Evolutionary conservation across 306 rosid genomes (phyloP), one percentile per base, ranked within the genome.

Genomic region (Lupinus albus): DNA sequence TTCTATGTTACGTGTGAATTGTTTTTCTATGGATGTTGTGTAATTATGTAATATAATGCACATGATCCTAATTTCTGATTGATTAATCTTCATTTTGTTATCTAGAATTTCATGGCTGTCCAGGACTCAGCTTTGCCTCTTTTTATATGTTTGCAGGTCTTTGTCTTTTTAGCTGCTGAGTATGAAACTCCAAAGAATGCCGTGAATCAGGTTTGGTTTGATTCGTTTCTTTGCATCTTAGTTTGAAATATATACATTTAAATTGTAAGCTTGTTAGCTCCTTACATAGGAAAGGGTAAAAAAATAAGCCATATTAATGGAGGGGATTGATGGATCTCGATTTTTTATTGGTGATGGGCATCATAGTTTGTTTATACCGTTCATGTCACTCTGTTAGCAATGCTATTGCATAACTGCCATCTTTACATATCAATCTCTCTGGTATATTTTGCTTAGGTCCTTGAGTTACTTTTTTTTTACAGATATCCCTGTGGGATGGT

Each of bases 401-500:
- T 65, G 57, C 35, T 46, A 45, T 47, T 41, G 54, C 75, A 45
- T 73, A 21, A 28, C 4, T 21, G 62, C 71, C 71, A 48, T 64
- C 36, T 47, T 63, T 68, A 25, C 38, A 7, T 17, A 52, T 13
- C 41, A 50, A 16, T 45, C 36, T 49, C 42, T 67, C 21, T 44
- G 35, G 13, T 10, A 63, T 25, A 42, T 46, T 32, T 61, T 68
- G 64, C 63, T 75, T 11, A 42, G 38, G 32, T 58, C 54, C 42
- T 67, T 25, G 54, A 58, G 28, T 44, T 65, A 8, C 36, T 14
- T 13, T 78, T 14, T 13, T 78, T 75, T 75, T 72, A 47, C 81
- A 93, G 99, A 85, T 93, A 38, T 93, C 99, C 21, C 85, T 93
- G 9, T 93, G 99, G 99, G 99, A 93, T 77, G 92, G 90, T 45